These are phyloP conservation scores for Mycothermus thermophilus DNA, from an alignment of 495 filamentous ascomycete genomes.

Conservation along the genomic window DNA sequence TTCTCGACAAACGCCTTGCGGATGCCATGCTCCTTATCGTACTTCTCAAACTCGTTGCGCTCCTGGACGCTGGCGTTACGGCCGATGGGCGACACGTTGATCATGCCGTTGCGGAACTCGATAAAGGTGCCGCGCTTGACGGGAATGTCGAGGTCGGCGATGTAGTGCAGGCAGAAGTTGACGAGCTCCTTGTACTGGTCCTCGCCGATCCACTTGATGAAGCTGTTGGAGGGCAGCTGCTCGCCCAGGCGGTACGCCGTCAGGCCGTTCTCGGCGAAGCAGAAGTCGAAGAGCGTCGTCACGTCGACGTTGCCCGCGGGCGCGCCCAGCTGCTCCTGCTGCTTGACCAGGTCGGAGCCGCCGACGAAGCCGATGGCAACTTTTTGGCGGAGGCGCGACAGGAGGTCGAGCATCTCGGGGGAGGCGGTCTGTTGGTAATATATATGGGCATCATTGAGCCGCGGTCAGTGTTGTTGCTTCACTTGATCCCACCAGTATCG, in stretches of 20 bases:
- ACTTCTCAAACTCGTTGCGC: conserved; percentile 63
- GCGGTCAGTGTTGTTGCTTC: neutral
- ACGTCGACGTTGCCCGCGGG: conserved; percentile 46
- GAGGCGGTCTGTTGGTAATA: conserved; percentile 27
- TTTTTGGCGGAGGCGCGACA: conserved; percentile 68
- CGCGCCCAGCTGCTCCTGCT: conserved; percentile 85
- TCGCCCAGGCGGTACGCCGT: conserved; percentile 74
- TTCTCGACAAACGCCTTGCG: conserved; percentile 56
- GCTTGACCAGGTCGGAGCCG: conserved; percentile 76
- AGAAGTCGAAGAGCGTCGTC: conserved; percentile 81
- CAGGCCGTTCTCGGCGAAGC: conserved; percentile 90
- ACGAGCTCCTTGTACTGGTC: conserved; percentile 80
- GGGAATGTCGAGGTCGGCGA: conserved; percentile 77
- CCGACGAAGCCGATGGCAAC: conserved; percentile 86
- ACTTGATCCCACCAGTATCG: no score
- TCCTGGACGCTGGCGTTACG: conserved; percentile 74
- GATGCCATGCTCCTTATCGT: conserved; percentile 62
- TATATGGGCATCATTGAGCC: neutral
- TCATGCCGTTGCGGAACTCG: conserved; percentile 95
- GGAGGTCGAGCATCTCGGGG: conserved; percentile 70
- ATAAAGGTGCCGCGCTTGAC: conserved; percentile 91
- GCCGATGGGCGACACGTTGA: conserved; percentile 88
- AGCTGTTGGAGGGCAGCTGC: conserved; percentile 56
- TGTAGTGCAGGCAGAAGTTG: conserved; percentile 73
- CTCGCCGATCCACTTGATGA: conserved; percentile 90